Evolutionary conservation across 2,329 filamentous ascomycete genomes (phyloP), one percentile per base, ranked within the genome.

Genomic region (Cladophialophora exuberans): DNA sequence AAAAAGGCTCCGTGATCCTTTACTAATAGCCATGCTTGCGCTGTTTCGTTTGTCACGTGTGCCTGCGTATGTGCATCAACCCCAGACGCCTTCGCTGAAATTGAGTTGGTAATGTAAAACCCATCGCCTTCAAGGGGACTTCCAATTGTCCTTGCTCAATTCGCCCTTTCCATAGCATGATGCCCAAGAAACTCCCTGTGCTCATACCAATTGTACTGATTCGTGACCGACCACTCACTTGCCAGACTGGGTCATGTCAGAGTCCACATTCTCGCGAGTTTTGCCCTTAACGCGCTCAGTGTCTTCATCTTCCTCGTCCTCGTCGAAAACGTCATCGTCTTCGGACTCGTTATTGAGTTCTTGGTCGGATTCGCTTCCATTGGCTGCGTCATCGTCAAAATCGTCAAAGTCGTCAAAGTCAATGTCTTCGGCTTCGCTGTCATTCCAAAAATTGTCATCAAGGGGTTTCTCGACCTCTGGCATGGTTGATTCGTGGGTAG

Each of bases 401-500:
- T 82, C 80, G 35, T 73, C 73, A 49, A 69, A 66, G 10, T 75
- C 73, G 28, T 73, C 73, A 53, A 73, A 65, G 48, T 70, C 68
- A 66, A 79, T 71, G 30, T 79, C 75, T 47, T 88, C 83, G 63
- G 90, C 88, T 62, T 88, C 88, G 43, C 83, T 85, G 69, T 89
- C 87, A 28, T 83, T 84, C 87, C 90, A 94, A 69, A 95, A 95
- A 58, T 89, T 88, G 63, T 88, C 86, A 64, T 95, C 89, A 11
- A 80, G 69, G 15, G 39, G 39, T 65, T 85, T 83, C 62, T 87
- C 84, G 1, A 85, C 83, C 1, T 61, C 57, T 5, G 63, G 59
- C 66, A 73, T 74, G 64, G 73, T 90, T 72, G 68, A 87, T 72
- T 79, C 79, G 49, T 85, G 82, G 0, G 87, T 90, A 0, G 94